Base-by-base conservation (phyloP, 768 basidiomycete genomes). In the Amanita pallidorosea region DNA sequence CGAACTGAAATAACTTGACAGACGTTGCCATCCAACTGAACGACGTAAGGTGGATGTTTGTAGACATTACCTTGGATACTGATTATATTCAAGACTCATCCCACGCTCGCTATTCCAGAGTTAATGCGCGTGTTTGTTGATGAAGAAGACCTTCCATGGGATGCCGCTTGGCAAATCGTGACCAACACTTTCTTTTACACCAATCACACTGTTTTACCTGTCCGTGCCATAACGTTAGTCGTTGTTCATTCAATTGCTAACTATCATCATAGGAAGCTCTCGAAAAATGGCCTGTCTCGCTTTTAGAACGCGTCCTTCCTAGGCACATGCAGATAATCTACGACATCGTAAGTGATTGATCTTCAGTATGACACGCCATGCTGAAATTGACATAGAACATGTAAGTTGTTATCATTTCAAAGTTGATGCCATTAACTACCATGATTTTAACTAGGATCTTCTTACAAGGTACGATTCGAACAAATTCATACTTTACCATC, bases 21-120 rank as follows among this genome's bases (percentile, higher is more conserved):
- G 88, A 78, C 65, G 85, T 88, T 57, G 88, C 90, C 7, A 93
- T 96, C 53, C 95, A 99, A 64, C 79, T 95, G n/a, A 96, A 95
- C 60, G 92, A 93, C 56, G 88, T 88, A 58, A 45, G 77, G 57
- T 40, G 42, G 18, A 57, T 44, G 47, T 20, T n/a, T 5, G 25
- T 11, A 25, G n/a, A 31, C 6, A 18, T 35, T 11, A n/a, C 34
- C 36, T 9, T 23, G 7, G 13, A 8, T 52, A 22, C 35, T 52
- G 27, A 45, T 42, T 15, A 15, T 45, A 27, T 48, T 12, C 23
- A 37, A 93, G 83, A 96, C 94, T 3, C 95, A 97, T 65, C 94
- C 94, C 0, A 94, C 93, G 3, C 76, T 97, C 53, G 91, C 94
- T 22, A 90, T 98, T 60, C 88, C 88, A 17, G 96, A 99, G 65